phyloP scores from a whole-genome alignment of 768 basidiomycete species.

The Royoungia palumana region DNA sequence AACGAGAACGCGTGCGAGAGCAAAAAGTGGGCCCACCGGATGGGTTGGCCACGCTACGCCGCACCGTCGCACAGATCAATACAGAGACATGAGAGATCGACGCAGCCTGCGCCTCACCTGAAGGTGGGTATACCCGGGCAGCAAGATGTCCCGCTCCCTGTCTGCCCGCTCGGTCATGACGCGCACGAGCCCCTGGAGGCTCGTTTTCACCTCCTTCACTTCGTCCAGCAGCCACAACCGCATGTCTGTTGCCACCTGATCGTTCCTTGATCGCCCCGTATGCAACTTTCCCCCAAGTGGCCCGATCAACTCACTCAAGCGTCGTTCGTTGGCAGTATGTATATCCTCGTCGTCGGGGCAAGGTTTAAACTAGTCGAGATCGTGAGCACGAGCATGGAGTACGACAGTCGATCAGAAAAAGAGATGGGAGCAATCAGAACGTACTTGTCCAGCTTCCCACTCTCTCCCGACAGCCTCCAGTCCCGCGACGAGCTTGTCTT shows the following conservation, averaged over 20 bases:
- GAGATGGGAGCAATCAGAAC: background rate
- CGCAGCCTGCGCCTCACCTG: slow-evolving; percentile 52
- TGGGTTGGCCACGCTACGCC: slow-evolving; percentile 88
- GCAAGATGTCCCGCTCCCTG: slow-evolving; percentile 83
- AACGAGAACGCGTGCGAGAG: slow-evolving; percentile 95
- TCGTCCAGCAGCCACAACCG: slow-evolving; percentile 91
- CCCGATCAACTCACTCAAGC: slow-evolving; percentile 90
- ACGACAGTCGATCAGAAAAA: too few species aligned
- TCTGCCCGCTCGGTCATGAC: slow-evolving; percentile 93
- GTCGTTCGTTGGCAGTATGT: slow-evolving; percentile 96
- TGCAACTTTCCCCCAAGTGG: slow-evolving; percentile 93
- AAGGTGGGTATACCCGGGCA: slow-evolving; percentile 97
- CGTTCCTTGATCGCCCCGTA: slow-evolving; percentile 95
- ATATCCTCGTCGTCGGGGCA: slow-evolving; percentile 96
- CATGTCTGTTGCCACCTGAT: slow-evolving; percentile 99
- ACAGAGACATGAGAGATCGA: background rate
- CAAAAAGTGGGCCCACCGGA: slow-evolving; percentile 97
- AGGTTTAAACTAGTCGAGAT: slow-evolving; percentile 56
- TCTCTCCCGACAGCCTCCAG: slow-evolving; percentile 74
- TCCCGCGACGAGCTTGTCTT: slow-evolving; percentile 67
- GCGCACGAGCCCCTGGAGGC: slow-evolving; percentile 73
- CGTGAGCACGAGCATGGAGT: background rate
- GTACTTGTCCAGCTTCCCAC: slow-evolving; percentile 76
- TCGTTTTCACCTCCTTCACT: slow-evolving; percentile 59
- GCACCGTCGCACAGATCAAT: slow-evolving; percentile 1